Percentiles rank a stretch among this genome's conserved stretches.
Evolutionary conservation across 306 rosid genomes (phyloP).

Genomic region (Trifolium subterraneum): DNA sequence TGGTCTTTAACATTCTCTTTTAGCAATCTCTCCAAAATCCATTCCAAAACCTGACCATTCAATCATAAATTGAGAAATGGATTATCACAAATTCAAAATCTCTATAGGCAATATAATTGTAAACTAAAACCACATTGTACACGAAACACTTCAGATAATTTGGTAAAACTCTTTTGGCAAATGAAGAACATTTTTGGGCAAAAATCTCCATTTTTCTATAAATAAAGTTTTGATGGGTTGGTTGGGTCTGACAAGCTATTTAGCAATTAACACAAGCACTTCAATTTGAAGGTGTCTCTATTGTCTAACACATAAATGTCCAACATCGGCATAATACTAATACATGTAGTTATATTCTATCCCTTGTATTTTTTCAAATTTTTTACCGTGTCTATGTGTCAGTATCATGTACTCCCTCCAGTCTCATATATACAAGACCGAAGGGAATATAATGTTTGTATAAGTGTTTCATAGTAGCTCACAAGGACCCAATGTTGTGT

Average conservation of each 20-base stretch:
- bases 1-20: constrained; percentile 53
- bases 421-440: no score
- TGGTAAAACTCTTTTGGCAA: not conserved
- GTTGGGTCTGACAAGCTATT: not conserved
- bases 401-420: not conserved
- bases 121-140: not conserved
- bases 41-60: constrained; percentile 69
- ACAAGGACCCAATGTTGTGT: not conserved
- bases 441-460: not conserved
- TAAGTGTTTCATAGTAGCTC: not conserved
- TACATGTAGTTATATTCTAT: no score
- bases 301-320: not conserved
- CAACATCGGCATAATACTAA: no score
- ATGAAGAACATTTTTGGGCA: not conserved
- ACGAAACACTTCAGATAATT: constrained; percentile 3
- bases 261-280: not conserved
- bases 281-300: not conserved
- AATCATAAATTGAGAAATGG: constrained; percentile 18
- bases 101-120: constrained; percentile 25
- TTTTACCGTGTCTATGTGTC: not conserved
- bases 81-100: not conserved
- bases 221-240: not conserved
- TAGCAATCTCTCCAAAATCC: constrained; percentile 71
- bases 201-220: not conserved
- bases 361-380: not conserved